Evolutionary conservation across 202 grass and related monocot species (phyloP).

Genomic region (Eragrostis tef): DNA sequence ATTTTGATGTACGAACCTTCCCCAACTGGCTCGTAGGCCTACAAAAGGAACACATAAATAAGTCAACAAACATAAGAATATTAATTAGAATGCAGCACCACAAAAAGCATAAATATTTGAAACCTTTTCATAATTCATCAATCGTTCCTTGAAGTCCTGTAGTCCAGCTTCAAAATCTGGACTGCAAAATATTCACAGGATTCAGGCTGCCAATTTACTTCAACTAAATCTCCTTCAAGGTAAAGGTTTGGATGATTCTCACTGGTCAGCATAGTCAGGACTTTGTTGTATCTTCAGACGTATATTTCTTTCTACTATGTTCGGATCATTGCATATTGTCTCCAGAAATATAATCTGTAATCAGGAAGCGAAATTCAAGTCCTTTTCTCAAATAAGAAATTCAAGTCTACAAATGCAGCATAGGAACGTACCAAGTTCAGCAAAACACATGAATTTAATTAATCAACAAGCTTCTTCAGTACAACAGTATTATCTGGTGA

Average conservation of each 20-base stretch:
- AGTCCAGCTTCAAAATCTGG: conserved; percentile 87
- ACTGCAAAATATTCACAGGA: conserved; percentile 54
- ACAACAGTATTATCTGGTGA: conserved; percentile 21
- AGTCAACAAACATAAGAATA: conserved; percentile 33
- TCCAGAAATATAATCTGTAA: conserved; percentile 98
- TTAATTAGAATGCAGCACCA: conserved; percentile 29
- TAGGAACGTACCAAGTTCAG: conserved; percentile 33
- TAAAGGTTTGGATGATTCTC: conserved; percentile 46
- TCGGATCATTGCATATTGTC: conserved; percentile 94
- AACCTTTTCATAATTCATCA: conserved; percentile 94
- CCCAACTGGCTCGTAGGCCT: conserved; percentile 90
- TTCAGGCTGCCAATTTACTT: conserved; percentile 41
- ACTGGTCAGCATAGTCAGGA: conserved; percentile 96
- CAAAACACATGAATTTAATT: conserved; percentile 27
- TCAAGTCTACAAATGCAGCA: conserved; percentile 32
- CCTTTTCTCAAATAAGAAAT: not conserved
- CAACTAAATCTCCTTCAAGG: conserved; percentile 26
- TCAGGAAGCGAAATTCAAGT: conserved; percentile 43
- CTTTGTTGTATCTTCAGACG: conserved; percentile 98
- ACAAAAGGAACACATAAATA: not conserved
- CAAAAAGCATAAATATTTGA: conserved; percentile 32
- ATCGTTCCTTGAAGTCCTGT: conserved; percentile 82
- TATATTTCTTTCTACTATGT: conserved; percentile 93
- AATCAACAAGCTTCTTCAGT: conserved; percentile 5
- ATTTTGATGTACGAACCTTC: conserved; percentile 99